These are phyloP conservation scores for Tolypocladium ophioglossoides DNA, from an alignment of 2,329 filamentous ascomycete genomes.

Conservation along the genomic window DNA sequence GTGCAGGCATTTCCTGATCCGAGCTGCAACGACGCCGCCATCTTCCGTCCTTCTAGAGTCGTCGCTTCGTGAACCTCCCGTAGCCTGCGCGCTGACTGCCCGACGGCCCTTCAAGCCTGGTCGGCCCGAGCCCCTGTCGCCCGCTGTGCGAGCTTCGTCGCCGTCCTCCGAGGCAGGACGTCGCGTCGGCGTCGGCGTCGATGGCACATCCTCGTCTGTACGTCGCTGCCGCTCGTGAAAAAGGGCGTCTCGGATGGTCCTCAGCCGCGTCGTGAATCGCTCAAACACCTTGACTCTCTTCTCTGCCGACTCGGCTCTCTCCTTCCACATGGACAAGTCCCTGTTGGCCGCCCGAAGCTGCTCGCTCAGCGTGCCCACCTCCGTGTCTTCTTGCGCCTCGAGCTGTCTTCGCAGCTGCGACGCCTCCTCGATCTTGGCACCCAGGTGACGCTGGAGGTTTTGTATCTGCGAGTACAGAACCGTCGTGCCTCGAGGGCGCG, in stretches of 20 bases:
- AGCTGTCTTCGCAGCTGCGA: slow-evolving; percentile 33
- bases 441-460: slow-evolving; percentile 36
- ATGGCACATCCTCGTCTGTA: background rate
- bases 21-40: background rate
- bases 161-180: background rate
- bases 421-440: slow-evolving; percentile 33
- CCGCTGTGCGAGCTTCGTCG: background rate
- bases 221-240: background rate
- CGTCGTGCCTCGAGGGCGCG: slow-evolving; percentile 14
- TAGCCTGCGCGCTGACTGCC: background rate
- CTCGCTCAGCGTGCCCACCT: slow-evolving; percentile 35
- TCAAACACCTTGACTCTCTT: slow-evolving; percentile 37
- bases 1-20: background rate
- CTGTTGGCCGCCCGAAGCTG: slow-evolving; percentile 29
- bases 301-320: slow-evolving; percentile 46
- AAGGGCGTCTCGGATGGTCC: slow-evolving; percentile 15
- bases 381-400: slow-evolving; percentile 30
- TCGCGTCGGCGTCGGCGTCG: background rate
- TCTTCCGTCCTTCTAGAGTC: background rate
- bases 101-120: background rate
- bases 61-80: background rate
- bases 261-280: slow-evolving; percentile 25
- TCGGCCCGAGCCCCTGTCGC: background rate
- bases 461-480: slow-evolving; percentile 38
- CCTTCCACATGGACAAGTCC: slow-evolving; percentile 35